A percentile compares a stretch with the other conserved stretches of the same genome.
Evolutionary conservation across 257 asterid species (phyloP).

Genomic region (Perilla frutescens): DNA sequence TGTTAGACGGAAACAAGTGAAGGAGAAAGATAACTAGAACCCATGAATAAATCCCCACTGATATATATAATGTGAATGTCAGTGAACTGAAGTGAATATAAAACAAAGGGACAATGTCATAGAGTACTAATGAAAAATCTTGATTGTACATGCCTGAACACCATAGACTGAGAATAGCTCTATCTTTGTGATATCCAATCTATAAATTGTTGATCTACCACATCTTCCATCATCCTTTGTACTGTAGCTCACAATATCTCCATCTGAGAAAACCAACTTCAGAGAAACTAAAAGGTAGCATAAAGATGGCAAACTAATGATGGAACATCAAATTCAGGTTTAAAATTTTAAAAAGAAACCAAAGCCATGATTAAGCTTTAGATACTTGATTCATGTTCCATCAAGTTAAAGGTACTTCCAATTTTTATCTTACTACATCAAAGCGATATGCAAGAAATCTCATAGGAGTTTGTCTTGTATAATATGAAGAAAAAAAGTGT

Average conservation of each 20-base stretch:
- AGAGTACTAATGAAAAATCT: constrained; percentile 14
- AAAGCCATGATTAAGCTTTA: neutral
- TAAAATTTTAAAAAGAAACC: neutral
- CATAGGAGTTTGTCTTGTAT: neutral
- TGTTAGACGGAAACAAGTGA: neutral
- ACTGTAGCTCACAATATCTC: constrained; percentile 47
- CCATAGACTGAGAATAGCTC: constrained; percentile 78
- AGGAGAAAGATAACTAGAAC: neutral
- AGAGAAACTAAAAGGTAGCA: constrained; percentile 30
- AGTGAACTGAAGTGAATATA: neutral
- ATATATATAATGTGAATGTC: neutral
- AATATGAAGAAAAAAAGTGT: too few relatives aligned
- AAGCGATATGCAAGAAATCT: neutral
- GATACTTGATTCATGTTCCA: neutral
- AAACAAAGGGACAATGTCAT: constrained; percentile 5
- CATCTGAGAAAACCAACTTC: constrained; percentile 55
- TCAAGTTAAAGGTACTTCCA: neutral
- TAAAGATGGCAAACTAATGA: constrained; percentile 35
- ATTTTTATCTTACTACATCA: neutral
- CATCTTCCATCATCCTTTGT: constrained; percentile 45
- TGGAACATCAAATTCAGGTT: constrained; percentile 29
- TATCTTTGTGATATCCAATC: constrained; percentile 67
- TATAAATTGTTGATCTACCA: constrained; percentile 64
- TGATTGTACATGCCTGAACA: constrained; percentile 64
- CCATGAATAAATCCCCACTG: neutral